A percentile compares a stretch with the other conserved stretches of the same genome.
These are phyloP conservation scores for Cephalotrichum gorgonifer DNA, from an alignment of 2,329 filamentous ascomycete genomes.

Conservation along the genomic window DNA sequence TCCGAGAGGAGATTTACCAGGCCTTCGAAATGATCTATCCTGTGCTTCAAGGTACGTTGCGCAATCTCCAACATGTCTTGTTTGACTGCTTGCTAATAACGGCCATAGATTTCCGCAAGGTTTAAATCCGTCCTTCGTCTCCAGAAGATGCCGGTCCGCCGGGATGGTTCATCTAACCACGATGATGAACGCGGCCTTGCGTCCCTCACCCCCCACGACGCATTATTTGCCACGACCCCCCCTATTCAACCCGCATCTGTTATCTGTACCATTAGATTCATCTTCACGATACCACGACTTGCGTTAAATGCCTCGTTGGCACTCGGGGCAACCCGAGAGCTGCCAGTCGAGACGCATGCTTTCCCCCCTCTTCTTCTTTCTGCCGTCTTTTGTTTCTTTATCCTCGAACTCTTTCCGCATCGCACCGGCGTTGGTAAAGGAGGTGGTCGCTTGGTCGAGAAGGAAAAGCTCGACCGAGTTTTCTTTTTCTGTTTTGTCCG, in stretches of 20 bases:
- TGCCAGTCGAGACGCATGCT: conserved; percentile 5
- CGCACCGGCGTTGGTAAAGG: conserved; percentile 46
- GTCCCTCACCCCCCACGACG: background rate
- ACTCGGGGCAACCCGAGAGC: conserved; percentile 6
- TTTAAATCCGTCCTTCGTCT: conserved; percentile 22
- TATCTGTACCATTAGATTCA: conserved; percentile 5
- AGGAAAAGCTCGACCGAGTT: conserved; percentile 12
- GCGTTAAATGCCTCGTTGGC: conserved; percentile 16
- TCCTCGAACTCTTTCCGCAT: conserved; percentile 27
- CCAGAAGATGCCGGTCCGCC: background rate
- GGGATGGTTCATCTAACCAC: conserved; percentile 5
- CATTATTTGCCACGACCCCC: background rate
- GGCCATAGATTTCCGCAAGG: conserved; percentile 45
- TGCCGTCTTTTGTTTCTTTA: conserved; percentile 22
- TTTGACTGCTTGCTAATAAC: conserved; percentile 7
- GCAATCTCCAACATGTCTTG: background rate
- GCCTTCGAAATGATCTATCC: conserved; percentile 97
- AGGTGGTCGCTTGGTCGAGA: conserved; percentile 8
- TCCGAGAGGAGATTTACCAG: conserved; percentile 95
- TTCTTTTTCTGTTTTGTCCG: conserved; percentile 2
- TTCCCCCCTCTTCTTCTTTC: conserved; percentile 20
- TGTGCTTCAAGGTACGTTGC: conserved; percentile 67
- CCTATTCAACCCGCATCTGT: conserved; percentile 1
- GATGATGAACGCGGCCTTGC: background rate
- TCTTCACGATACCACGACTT: conserved; percentile 37